phyloP scores from a whole-genome alignment of 1,284 basidiomycete genomes.

The Heterobasidion irregulare region DNA sequence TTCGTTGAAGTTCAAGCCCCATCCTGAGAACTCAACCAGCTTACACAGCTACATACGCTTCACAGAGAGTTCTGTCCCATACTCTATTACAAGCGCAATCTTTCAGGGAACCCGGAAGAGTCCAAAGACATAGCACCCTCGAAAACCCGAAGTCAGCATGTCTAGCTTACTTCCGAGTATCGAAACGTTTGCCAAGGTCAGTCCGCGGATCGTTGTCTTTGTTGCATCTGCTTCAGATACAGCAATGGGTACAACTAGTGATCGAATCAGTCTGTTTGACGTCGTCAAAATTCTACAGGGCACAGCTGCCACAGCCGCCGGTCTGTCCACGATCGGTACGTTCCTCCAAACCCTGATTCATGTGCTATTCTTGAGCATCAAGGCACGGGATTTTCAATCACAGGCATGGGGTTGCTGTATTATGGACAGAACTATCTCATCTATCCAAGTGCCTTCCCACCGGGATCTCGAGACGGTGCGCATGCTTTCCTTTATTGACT shows the following conservation, averaged over 20 bases:
- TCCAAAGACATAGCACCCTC: background rate
- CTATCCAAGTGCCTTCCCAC: conserved; percentile 83
- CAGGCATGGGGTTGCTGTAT: conserved; percentile 69
- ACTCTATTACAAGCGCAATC: background rate
- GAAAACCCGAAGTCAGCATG: conserved; percentile 4
- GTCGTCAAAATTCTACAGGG: conserved; percentile 32
- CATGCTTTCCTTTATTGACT: background rate
- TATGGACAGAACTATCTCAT: conserved; percentile 85
- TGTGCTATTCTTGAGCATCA: background rate
- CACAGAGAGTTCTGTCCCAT: background rate
- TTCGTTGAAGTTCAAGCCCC: background rate
- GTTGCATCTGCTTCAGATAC: background rate
- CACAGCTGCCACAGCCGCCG: conserved; percentile 59
- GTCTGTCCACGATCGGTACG: conserved; percentile 58
- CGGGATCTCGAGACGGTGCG: conserved; percentile 71
- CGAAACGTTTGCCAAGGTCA: conserved; percentile 15
- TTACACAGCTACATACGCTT: background rate
- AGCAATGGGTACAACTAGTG: background rate
- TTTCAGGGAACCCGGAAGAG: background rate
- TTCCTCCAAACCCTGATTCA: conserved; percentile 4
- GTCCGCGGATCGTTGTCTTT: background rate
- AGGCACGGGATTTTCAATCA: conserved; percentile 1
- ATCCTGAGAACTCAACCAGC: background rate
- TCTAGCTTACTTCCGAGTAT: conserved; percentile 12
- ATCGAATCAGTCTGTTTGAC: background rate